Base-by-base conservation (phyloP, 2,329 filamentous ascomycete species). In the Fusarium sp. region DNA sequence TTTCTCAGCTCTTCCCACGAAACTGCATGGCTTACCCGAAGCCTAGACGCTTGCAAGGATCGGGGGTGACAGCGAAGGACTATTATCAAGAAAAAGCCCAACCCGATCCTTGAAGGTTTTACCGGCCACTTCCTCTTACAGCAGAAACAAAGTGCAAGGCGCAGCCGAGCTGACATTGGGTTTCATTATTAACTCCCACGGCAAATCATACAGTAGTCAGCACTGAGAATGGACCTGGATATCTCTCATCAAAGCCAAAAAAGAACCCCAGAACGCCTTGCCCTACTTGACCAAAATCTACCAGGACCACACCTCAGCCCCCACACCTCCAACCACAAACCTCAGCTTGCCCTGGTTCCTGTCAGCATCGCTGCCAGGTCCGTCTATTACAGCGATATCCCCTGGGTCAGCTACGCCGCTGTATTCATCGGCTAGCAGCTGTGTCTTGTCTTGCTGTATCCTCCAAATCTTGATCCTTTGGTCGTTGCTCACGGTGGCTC, bases 331-430 rank as follows among this genome's bases (percentile, higher is more conserved):
- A 65, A 78, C 66, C 33, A 78, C 67, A 33, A 78, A 43, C 40
- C 59, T 74, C 15, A 75, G 25, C 56, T 35, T 69, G 11, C 58
- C 56, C 3, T 14, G 30, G 12, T 33, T 43, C 14, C 22, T 6
- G 14, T 54, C 35, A 30, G 22, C 33, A 10, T 33, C 35, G 27
- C n/a, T 61, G 7, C 20, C 15, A 6, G 45, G 32, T 3, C 61
- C 45, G 12, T 57, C 69, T 25, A 75, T 54, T 1, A 69, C 57
- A 33, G 76, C 30, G 88, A 72, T 30, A 84, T 75, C 70, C 84
- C 86, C 89, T 1, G 89, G 84, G 70, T 92, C 90, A 25, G 90
- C 90, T 7, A 92, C 85, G n/a, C 88, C 86, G 70, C 90, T 92
- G 72, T 89, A 90, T 20, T 80, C 78, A 70, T 90, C 86, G 30